A percentile compares a stretch with the other conserved stretches of the same genome.
phyloP scores from a whole-genome alignment of 768 basidiomycete species.

The Coprinopsis sp. region DNA sequence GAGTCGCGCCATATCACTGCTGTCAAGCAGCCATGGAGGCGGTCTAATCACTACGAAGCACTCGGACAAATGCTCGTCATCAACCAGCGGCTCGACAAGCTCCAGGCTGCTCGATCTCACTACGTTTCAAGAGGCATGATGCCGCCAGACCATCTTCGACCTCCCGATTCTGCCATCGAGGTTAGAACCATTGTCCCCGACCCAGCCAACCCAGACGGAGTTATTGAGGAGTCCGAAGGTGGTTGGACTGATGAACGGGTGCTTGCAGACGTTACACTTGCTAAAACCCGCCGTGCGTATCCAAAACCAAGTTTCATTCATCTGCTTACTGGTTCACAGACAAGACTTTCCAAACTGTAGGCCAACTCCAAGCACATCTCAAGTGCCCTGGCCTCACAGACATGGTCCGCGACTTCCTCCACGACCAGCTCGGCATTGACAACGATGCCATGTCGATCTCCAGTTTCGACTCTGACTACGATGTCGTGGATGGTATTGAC shows the following conservation, averaged over 20 bases:
- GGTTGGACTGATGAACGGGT: neutral
- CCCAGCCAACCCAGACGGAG: neutral
- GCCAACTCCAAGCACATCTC: too few relatives aligned
- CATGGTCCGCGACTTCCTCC: neutral
- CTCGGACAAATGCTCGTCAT: slow-evolving; percentile 33
- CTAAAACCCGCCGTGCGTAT: neutral
- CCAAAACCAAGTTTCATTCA: neutral
- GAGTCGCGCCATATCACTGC: slow-evolving; percentile 29
- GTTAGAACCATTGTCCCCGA: too few relatives aligned
- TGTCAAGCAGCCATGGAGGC: slow-evolving; percentile 31
- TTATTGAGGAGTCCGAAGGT: neutral
- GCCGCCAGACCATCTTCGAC: neutral
- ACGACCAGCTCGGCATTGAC: slow-evolving; percentile 3
- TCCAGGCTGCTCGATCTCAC: slow-evolving; percentile 17
- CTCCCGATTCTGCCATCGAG: neutral
- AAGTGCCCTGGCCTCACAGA: neutral
- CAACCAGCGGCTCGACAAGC: slow-evolving; percentile 26
- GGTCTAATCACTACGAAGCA: slow-evolving; percentile 26
- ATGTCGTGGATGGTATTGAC: too few relatives aligned
- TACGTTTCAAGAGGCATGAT: slow-evolving; percentile 15
- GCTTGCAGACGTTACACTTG: neutral
- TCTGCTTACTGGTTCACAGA: neutral
- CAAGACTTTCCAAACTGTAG: neutral
- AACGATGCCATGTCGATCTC: too few relatives aligned
- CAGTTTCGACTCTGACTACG: too few relatives aligned